A percentile compares a stretch with the other conserved stretches of the same genome.
These are phyloP conservation scores for Xerocomus alliaceus DNA, from an alignment of 1,284 basidiomycete species.

Conservation along the genomic window DNA sequence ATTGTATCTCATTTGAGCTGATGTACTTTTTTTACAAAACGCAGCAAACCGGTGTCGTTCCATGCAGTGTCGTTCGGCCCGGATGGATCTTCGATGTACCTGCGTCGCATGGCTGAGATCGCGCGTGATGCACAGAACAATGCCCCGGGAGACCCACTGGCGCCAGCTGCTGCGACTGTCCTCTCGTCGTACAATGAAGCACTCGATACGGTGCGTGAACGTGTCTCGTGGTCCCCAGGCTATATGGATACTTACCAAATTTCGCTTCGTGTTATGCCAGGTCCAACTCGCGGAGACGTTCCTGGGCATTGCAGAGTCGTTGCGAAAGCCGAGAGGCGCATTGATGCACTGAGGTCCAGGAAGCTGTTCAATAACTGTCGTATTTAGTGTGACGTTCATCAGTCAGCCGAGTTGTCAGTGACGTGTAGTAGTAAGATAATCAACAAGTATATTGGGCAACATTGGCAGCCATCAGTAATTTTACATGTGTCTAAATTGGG, in stretches of 20 bases:
- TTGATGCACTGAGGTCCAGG: constrained; percentile 43
- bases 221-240: not conserved
- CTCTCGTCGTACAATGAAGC: constrained; percentile 60
- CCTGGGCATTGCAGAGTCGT: constrained; percentile 64
- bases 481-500: too few relatives aligned
- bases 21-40: not conserved
- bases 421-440: too few relatives aligned
- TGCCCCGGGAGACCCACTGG: constrained; percentile 54
- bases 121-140: constrained; percentile 56
- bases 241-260: not conserved
- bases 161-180: constrained; percentile 45
- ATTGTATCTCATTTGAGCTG: not conserved
- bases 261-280: constrained; percentile 35
- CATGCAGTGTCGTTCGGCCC: constrained; percentile 66
- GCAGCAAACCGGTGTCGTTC: constrained; percentile 63
- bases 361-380: not conserved
- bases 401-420: too few relatives aligned
- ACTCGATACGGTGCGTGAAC: constrained; percentile 56
- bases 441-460: too few relatives aligned
- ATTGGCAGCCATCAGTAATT: too few relatives aligned
- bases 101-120: constrained; percentile 61
- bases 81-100: constrained; percentile 35
- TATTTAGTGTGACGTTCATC: not conserved
- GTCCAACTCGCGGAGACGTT: constrained; percentile 65
- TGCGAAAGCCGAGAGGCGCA: constrained; percentile 61